Percentiles rank a stretch among this genome's conserved stretches.
phyloP scores from a whole-genome alignment of 768 basidiomycete genomes.

The Leccinum obscurum region DNA sequence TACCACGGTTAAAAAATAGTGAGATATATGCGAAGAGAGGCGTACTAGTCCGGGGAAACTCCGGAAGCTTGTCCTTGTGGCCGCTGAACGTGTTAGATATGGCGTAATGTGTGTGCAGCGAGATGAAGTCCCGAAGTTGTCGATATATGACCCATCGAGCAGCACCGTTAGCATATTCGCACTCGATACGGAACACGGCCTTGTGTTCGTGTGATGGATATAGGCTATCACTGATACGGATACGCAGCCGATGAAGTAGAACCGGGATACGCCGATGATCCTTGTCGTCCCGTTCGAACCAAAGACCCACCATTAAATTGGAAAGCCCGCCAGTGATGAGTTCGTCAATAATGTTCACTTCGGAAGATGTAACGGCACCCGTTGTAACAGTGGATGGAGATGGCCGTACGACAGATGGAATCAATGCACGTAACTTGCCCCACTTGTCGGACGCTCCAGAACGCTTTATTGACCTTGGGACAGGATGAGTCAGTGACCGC shows the following conservation, averaged over 20 bases:
- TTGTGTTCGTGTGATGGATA: constrained; percentile 76
- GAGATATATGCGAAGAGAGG: constrained; percentile 1
- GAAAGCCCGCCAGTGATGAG: constrained; percentile 80
- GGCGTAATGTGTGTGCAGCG: constrained; percentile 86
- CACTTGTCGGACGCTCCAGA: constrained; percentile 46
- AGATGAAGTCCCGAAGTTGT: constrained; percentile 88
- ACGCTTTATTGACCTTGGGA: constrained; percentile 21
- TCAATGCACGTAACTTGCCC: constrained; percentile 62
- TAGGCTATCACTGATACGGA: constrained; percentile 83
- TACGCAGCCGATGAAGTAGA: constrained; percentile 76
- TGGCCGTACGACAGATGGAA: constrained; percentile 53
- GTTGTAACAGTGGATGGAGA: constrained; percentile 35
- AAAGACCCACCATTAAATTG: constrained; percentile 73
- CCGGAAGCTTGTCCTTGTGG: constrained; percentile 76
- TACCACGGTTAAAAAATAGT: constrained; percentile 2
- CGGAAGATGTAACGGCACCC: constrained; percentile 49
- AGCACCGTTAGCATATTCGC: constrained; percentile 93
- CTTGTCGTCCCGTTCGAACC: constrained; percentile 87
- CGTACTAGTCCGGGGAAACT: constrained; percentile 85
- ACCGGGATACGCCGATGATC: constrained; percentile 78
- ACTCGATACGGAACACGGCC: constrained; percentile 88
- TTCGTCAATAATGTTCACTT: constrained; percentile 80
- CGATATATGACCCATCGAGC: constrained; percentile 95
- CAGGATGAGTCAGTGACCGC: constrained; percentile 30
- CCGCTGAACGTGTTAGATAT: constrained; percentile 79